Percentiles rank a stretch among this genome's conserved stretches.
phyloP scores from a whole-genome alignment of 1,139 yeast species.

The Yamadazyma aaseri region DNA sequence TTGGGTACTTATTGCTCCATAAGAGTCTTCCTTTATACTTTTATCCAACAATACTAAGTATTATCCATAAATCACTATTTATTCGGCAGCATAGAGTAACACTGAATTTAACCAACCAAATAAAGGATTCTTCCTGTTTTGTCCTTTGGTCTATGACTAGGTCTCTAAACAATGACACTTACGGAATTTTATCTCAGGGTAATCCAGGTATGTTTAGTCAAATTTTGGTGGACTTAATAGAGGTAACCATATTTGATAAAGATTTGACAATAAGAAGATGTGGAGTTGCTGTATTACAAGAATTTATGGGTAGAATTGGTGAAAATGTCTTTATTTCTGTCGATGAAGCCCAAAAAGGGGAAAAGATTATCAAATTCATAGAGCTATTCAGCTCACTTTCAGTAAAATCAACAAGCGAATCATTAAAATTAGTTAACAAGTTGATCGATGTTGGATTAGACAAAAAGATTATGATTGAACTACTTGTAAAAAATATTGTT shows the following conservation, averaged over 20 bases:
- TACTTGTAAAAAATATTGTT: constrained; percentile 22
- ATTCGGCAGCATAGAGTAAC: constrained; percentile 18
- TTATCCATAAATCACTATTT: constrained; percentile 46
- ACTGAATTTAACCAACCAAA: constrained; percentile 58
- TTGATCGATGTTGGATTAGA: constrained; percentile 30
- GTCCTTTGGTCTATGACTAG: constrained; percentile 44
- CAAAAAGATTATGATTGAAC: constrained; percentile 24
- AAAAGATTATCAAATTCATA: constrained; percentile 49
- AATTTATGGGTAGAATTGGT: constrained; percentile 76
- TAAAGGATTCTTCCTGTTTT: constrained; percentile 84
- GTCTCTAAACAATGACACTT: constrained; percentile 22
- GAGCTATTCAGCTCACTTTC: constrained; percentile 42
- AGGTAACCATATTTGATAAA: constrained; percentile 62
- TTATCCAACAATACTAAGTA: constrained; percentile 25
- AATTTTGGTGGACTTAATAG: constrained; percentile 45
- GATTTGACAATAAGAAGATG: constrained; percentile 79
- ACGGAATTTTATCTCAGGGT: constrained; percentile 10
- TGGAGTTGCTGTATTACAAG: constrained; percentile 84
- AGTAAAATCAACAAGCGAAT: constrained; percentile 24
- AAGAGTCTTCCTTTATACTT: constrained; percentile 26
- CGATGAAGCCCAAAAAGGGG: constrained; percentile 24
- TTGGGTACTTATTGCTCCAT: constrained; percentile 35
- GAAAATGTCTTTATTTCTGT: constrained; percentile 15
- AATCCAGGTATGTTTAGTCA: constrained; percentile 17
- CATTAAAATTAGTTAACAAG: constrained; percentile 19